A percentile compares a stretch with the other conserved stretches of the same genome.
phyloP scores from a whole-genome alignment of 495 filamentous ascomycete species.

The Penicillium manginii region DNA sequence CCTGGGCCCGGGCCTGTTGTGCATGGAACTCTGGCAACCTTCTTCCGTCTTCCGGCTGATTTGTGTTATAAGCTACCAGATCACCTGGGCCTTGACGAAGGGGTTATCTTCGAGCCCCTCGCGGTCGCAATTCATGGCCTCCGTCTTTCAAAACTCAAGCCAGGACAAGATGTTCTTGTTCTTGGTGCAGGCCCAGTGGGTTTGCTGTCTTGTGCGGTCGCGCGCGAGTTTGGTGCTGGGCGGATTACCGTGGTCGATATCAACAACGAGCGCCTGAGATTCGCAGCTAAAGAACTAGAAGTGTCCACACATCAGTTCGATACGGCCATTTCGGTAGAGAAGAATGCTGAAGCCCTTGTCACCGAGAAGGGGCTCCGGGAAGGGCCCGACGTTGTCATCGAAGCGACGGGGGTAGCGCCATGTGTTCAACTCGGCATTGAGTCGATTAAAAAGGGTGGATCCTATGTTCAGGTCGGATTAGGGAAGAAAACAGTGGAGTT shows the following conservation, averaged over 20 bases:
- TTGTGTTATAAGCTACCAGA: not conserved
- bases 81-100: not conserved
- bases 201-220: constrained; percentile 40
- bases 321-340: not conserved
- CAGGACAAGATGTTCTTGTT: constrained; percentile 26
- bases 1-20: not conserved
- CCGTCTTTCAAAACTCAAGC: not conserved
- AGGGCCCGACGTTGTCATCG: not conserved
- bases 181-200: constrained; percentile 48
- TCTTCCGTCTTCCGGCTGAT: not conserved
- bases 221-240: constrained; percentile 40
- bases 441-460: not conserved
- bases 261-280: not conserved
- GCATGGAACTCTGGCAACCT: not conserved
- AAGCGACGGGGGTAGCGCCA: not conserved
- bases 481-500: not conserved
- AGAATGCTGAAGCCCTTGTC: not conserved
- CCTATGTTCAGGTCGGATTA: not conserved
- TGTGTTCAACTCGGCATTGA: not conserved
- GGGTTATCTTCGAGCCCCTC: not conserved
- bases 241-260: constrained; percentile 48
- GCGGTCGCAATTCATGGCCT: not conserved
- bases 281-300: not conserved
- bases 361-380: not conserved
- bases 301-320: not conserved